These are phyloP conservation scores for Psilocybe tampanensis DNA, from an alignment of 768 basidiomycete genomes.

Conservation along the genomic window DNA sequence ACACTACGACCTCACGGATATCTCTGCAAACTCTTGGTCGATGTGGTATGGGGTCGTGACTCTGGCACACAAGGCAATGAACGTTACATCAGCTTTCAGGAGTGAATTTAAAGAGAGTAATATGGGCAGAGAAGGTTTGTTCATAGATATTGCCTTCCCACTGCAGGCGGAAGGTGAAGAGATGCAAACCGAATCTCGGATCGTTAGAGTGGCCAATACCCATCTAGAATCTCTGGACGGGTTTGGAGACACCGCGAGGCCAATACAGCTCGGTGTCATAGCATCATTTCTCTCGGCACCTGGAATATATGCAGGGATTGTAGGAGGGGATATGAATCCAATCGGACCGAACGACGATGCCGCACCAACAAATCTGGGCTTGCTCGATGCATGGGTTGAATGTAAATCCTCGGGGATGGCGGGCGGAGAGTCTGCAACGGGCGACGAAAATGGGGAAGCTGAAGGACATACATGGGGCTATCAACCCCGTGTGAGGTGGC, in stretches of 20 bases:
- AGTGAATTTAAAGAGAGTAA: conserved; percentile 5
- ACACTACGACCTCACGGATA: conserved; percentile 11
- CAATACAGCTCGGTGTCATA: conserved; percentile 11
- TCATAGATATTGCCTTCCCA: conserved; percentile 5
- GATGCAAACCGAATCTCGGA: background rate
- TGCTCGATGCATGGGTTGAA: conserved; percentile 15
- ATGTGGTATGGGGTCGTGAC: conserved; percentile 14
- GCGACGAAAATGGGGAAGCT: background rate
- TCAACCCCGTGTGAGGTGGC: conserved; percentile 12
- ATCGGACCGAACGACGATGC: conserved; percentile 16
- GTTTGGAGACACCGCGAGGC: conserved; percentile 6
- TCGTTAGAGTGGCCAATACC: conserved; percentile 13
- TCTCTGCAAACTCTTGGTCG: conserved; percentile 11
- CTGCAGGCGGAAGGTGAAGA: background rate
- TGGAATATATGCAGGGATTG: conserved; percentile 11
- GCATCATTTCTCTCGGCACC: conserved; percentile 5
- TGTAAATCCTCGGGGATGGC: background rate
- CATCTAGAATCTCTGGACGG: conserved; percentile 20
- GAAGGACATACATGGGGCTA: conserved; percentile 20
- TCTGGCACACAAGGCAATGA: conserved; percentile 4
- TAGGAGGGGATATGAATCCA: conserved; percentile 23
- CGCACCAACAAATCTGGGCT: conserved; percentile 10
- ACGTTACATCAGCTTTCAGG: conserved; percentile 10
- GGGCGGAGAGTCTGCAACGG: background rate
- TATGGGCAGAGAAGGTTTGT: conserved; percentile 19